phyloP scores from a whole-genome alignment of 176 grass and related monocot genomes.

The Oryza meyeriana region DNA sequence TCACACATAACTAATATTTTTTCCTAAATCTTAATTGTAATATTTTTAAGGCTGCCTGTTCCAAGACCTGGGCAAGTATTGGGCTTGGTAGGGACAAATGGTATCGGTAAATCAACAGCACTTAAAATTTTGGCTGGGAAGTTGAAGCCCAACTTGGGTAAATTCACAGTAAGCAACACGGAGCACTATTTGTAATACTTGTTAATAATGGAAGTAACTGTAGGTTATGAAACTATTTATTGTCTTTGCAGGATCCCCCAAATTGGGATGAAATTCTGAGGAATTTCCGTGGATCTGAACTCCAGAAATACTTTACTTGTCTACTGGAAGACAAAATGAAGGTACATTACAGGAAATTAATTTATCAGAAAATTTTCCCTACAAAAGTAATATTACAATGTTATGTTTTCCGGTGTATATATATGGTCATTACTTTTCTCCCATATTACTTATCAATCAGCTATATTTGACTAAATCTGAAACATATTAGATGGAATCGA shows the following conservation, averaged over 20 bases:
- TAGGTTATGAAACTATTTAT: constrained; percentile 21
- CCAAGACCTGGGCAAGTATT: constrained; percentile 81
- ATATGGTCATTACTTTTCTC: not conserved
- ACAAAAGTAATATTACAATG: not conserved
- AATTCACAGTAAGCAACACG: constrained; percentile 61
- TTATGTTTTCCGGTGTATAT: not conserved
- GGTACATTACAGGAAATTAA: constrained; percentile 29
- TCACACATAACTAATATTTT: not conserved
- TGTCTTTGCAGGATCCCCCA: constrained; percentile 59
- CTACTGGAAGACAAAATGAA: constrained; percentile 76
- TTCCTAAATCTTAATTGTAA: not conserved
- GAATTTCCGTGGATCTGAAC: constrained; percentile 73
- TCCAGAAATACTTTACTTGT: constrained; percentile 76
- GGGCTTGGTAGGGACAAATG: constrained; percentile 78
- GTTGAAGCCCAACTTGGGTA: constrained; percentile 83
- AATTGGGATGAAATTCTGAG: constrained; percentile 80
- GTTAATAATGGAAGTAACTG: not conserved
- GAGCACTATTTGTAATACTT: not conserved
- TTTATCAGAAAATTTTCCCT: not conserved
- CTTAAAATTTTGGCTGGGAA: constrained; percentile 70
- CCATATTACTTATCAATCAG: not conserved
- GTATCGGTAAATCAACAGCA: constrained; percentile 85
- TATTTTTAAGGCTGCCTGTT: constrained; percentile 63
- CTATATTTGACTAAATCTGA: not conserved
- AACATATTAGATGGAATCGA: not conserved